Evolutionary conservation across 1,284 basidiomycete species (phyloP).

Genomic region (Rhodotorula sp.): DNA sequence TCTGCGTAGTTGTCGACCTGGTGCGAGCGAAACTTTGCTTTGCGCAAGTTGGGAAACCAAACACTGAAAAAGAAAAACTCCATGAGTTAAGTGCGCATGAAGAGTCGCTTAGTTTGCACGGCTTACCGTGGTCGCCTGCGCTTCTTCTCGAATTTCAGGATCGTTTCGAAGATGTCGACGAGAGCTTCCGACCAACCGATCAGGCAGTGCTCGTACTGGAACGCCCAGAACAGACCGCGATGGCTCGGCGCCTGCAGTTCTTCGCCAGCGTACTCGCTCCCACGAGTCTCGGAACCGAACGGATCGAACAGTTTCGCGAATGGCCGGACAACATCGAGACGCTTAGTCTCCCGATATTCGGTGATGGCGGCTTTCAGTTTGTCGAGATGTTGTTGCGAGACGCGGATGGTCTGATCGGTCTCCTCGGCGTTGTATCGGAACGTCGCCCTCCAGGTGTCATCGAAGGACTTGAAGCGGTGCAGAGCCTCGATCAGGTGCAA

Average conservation of each 20-base stretch:
- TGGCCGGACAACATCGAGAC: conserved; percentile 66
- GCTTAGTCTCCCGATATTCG: conserved; percentile 56
- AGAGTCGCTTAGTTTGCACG: too few species aligned
- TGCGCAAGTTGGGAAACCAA: conserved; percentile 62
- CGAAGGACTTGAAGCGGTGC: conserved; percentile 44
- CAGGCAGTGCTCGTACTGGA: conserved; percentile 62
- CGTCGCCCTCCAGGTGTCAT: conserved; percentile 10
- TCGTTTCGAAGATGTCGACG: conserved; percentile 56
- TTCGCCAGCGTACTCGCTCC: not conserved
- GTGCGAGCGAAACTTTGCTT: conserved; percentile 15
- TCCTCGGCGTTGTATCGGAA: conserved; percentile 9
- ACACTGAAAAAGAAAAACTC: conserved; percentile 47
- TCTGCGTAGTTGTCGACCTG: conserved; percentile 25
- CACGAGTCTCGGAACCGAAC: conserved; percentile 39
- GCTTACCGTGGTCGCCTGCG: conserved; percentile 51
- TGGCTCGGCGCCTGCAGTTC: conserved; percentile 40
- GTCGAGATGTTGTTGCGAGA: conserved; percentile 52
- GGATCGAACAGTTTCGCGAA: conserved; percentile 64
- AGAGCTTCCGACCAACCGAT: conserved; percentile 48
- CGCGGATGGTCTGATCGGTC: conserved; percentile 44
- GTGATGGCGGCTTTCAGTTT: conserved; percentile 53
- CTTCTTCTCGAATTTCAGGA: conserved; percentile 61
- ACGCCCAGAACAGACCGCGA: conserved; percentile 59
- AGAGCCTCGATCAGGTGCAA: conserved; percentile 43
- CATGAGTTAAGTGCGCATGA: not conserved